Base-by-base conservation (phyloP, 2,329 filamentous ascomycete species). In the Penicillium digitatum region DNA sequence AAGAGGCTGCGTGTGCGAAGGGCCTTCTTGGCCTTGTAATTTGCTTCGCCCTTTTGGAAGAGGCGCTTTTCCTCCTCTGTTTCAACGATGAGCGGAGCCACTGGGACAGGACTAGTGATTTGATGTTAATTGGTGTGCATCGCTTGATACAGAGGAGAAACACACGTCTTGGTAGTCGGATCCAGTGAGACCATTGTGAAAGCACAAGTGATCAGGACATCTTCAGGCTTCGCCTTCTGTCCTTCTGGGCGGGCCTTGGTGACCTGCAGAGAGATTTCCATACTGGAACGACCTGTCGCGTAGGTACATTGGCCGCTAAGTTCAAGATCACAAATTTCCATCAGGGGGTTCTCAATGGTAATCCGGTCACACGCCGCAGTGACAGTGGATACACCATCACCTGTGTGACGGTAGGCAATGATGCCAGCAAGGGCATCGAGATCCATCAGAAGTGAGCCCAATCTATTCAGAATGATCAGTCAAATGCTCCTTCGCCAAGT, bases 151-250 rank as follows among this genome's bases (percentile, higher is more conserved):
- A 24, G 35, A 24, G 45, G 18, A 37, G 7, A 11, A 20, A 66
- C 70, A 43, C 68, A 81, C 75, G 82, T 86, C 71, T 86, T 88
- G 1, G 86, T 89, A 4, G 66, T 74, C 1, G 87, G 86, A 62
- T 90, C 83, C 11, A 90, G 74, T 1, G 87, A 88, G 0, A 90
- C 87, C 87, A 90, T 90, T 0, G 87, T 90, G 66, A 89, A 89
- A 7, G 85, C 82, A 70, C 86, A 88, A n/a, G 84, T 87, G 70
- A 89, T 81, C 52, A 88, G 70, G 1, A 88, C 75, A 67, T 88
- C 86, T 40, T 86, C 81, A 2, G 82, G 76, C 59, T 79, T 79
- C 14, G 71, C 66, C 22, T 73, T 66, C 63, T 87, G 78, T 24
- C 85, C 86, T 50, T 82, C 75, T 31, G 78, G 74, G 0, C 85